Base-by-base conservation (phyloP, 352 stramenopile genomes). In the Pythium aristosporum region DNA sequence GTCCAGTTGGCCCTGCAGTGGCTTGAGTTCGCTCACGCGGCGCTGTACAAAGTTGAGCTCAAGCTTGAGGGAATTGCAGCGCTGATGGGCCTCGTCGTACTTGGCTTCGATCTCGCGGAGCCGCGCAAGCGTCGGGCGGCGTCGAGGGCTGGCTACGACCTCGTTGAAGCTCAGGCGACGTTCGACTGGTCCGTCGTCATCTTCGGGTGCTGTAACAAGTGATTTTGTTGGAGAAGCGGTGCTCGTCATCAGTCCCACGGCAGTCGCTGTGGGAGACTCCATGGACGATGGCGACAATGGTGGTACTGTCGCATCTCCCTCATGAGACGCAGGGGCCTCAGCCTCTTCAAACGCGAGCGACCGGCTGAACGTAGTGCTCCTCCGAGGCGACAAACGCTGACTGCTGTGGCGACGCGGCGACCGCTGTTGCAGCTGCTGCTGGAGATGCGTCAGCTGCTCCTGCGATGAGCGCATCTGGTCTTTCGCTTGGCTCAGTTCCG, bases 21-120 rank as follows among this genome's bases (percentile, higher is more conserved):
- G 67, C 42, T 82, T 82, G 30, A 90, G 73, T 39, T 87, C 77
- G 34, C 43, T 65, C 21, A 90, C 76, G 43, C 82, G 70, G 13
- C 74, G 84, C 20, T 88, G 75, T 10, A 75, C 78, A 42, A 76
- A 86, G 3, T 70, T 74, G 28, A 89, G 72, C 60, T 88, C 79
- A 37, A 77, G 57, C 53, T 78, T 69, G 15, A 89, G 61, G 10
- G 83, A 63, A 34, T 42, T 72, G 34, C 79, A 84, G 8, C 66
- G 69, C 20, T 63, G 70, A 12, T 83, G 68, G n/a, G 69, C 74
- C 23, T 87, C 80, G 11, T 85, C 77, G 48, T 81, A 76, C 42
- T 81, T 85, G 28, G 51, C 51, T 21, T 87, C 76, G 4, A 74
- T 62, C 48, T 86, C 72, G 15, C 71, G 64, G 0, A 78, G 55